Base-by-base conservation (phyloP, 2,329 filamentous ascomycete species). In the Septoria petroselini region DNA sequence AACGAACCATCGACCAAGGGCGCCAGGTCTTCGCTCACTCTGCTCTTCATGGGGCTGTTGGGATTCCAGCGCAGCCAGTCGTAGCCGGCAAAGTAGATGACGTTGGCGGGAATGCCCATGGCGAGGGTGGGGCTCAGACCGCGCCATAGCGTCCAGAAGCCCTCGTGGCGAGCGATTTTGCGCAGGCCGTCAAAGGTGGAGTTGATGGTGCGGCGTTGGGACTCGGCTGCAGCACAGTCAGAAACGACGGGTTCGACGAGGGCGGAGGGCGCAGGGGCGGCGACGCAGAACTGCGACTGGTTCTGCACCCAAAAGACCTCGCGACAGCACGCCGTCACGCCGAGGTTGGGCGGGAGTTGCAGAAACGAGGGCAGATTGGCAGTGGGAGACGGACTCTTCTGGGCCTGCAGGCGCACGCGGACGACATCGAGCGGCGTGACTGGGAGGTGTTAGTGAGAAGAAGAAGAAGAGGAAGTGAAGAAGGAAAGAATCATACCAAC, bases 51-150 rank as follows among this genome's bases (percentile, higher is more conserved):
- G 0, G 90, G 91, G 59, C 88, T 95, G 34, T 72, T 73, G 1
- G 76, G 73, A 62, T 88, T 86, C 57, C 79, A 86, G 29, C 93
- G 84, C 51, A 98, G 69, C 86, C 90, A 96, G 65, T 98, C 93
- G 70, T 98, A 98, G 31, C 93, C 93, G 9, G 93, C 94, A 64
- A 97, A 96, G 71, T 98, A 98, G 58, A 98, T 97, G 59, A 98
- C 93, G 67, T 98, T 98, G 19, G 84, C 89, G 0, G 93, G 93
- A 4, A 98, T 80, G 0, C 90, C 84, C 93, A 98, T 98, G 57
- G 90, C 79, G 17, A 98, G 74, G 0, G 93, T 98, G 0, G 93
- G 91, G n/a, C 88, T 94, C 4, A 98, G 74, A 0, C 93, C 93
- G 54, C 93, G 81, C 91, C 93, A 98, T 29, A 98, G 72, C 1